Base-by-base conservation (phyloP, 2,329 filamentous ascomycete genomes). In the Aplosporella prunicola region DNA sequence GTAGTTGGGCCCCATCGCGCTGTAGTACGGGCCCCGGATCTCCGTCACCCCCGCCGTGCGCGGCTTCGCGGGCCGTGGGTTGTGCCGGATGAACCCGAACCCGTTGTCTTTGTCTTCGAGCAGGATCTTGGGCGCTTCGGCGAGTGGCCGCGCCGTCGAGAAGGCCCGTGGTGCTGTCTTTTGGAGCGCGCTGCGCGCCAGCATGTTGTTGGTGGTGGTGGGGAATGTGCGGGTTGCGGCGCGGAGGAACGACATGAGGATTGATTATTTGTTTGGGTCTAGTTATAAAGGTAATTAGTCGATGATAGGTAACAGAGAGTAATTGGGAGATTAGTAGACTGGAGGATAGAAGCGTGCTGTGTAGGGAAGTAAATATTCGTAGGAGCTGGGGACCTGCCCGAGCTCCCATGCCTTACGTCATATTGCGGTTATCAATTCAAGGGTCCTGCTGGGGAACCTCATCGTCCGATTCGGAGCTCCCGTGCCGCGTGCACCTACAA, bases 21-120 rank as follows among this genome's bases (percentile, higher is more conserved):
- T 67, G 49, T 74, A 74, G 48, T 73, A 74, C 5, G 69, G 70
- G 0, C 71, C 70, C 20, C 69, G 59, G 39, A 74, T 74, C 50
- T 74, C 71, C 1, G 71, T 74, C 5, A 72, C 68, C 4, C 64
- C 67, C 24, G 56, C 62, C 5, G 49, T 61, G 18, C 71, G 57
- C 3, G 69, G 70, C 49, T 74, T 74, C 4, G 56, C 51, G 1
- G 67, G 62, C 10, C 62, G 51, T 0, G 59, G 58, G 36, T 73
- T 74, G 18, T 69, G 69, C 3, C 66, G 60, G 20, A 63, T 60
- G 47, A 73, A 72, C 1, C 67, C 68, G 47, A 70, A 68, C 4
- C 65, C 68, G 47, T 66, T 56, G 7, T 64, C 50, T 43, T 62
- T 61, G 42, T 72, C 68, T 45, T 71, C 61, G 4, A 72, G 57